A percentile compares a stretch with the other conserved stretches of the same genome.
Evolutionary conservation across 768 basidiomycete genomes (phyloP).

Genomic region (Phaeotremella skinneri): DNA sequence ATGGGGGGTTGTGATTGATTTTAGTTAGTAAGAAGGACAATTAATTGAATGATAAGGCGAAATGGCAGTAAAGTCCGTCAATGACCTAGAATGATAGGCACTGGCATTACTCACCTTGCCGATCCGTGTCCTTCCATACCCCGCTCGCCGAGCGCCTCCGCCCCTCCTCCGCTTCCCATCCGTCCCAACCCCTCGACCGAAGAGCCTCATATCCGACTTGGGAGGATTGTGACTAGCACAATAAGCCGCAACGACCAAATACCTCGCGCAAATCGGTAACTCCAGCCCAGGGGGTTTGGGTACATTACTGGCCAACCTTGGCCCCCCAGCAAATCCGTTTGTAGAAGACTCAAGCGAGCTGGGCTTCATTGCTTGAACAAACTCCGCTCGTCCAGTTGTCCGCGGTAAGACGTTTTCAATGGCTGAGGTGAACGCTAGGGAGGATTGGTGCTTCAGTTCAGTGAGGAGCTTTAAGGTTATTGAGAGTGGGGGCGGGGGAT

Average conservation of each 20-base stretch:
- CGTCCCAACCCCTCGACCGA: conserved; percentile 67
- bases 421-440: conserved; percentile 39
- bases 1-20: too few relatives aligned
- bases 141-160: conserved; percentile 55
- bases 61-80: neutral
- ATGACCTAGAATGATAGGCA: neutral
- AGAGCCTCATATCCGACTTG: conserved; percentile 76
- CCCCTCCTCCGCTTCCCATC: conserved; percentile 54
- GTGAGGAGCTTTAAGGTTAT: conserved; percentile 45
- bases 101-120: conserved; percentile 42
- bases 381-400: conserved; percentile 31
- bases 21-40: too few relatives aligned
- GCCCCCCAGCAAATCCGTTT: neutral
- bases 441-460: conserved; percentile 43
- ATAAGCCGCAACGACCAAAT: conserved; percentile 71
- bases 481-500: conserved; percentile 24
- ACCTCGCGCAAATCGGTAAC: conserved; percentile 57
- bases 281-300: conserved; percentile 28
- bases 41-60: neutral
- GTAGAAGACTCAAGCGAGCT: neutral
- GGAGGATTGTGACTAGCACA: conserved; percentile 81
- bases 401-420: conserved; percentile 40
- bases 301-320: conserved; percentile 6
- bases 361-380: conserved; percentile 20
- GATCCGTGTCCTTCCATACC: conserved; percentile 33